Evolutionary conservation across 495 filamentous ascomycete genomes (phyloP).

Genomic region (Elasticomyces elasticus): DNA sequence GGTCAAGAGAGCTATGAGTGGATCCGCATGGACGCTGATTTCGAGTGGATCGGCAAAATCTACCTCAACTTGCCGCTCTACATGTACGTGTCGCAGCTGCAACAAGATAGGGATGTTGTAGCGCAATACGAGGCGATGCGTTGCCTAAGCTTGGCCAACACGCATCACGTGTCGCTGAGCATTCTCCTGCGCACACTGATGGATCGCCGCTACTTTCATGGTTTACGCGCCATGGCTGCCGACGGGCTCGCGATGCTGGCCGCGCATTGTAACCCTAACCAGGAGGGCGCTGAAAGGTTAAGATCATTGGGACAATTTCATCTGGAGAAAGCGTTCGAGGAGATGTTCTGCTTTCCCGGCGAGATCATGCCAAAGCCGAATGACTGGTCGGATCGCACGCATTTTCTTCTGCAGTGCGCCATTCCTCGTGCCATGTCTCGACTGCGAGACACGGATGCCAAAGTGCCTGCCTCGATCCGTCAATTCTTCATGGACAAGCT

Average conservation of each 20-base stretch:
- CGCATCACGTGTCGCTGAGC: slow-evolving; percentile 69
- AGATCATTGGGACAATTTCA: slow-evolving; percentile 71
- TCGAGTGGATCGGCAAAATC: slow-evolving; percentile 88
- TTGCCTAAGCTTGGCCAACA: slow-evolving; percentile 46
- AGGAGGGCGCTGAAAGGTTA: slow-evolving; percentile 57
- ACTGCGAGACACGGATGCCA: slow-evolving; percentile 63
- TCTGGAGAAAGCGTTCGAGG: slow-evolving; percentile 71
- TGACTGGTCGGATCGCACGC: slow-evolving; percentile 74
- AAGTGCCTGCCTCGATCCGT: slow-evolving; percentile 63
- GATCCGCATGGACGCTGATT: slow-evolving; percentile 96
- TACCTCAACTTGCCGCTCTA: slow-evolving; percentile 75
- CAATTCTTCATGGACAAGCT: slow-evolving; percentile 78
- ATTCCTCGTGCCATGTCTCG: slow-evolving; percentile 71
- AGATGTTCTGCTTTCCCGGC: slow-evolving; percentile 72
- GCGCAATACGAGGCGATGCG: slow-evolving; percentile 79
- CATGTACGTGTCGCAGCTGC: slow-evolving; percentile 95
- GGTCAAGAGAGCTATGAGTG: slow-evolving; percentile 94
- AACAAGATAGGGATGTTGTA: slow-evolving; percentile 93
- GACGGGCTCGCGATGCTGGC: slow-evolving; percentile 46
- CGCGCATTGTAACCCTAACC: background rate
- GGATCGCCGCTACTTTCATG: slow-evolving; percentile 86
- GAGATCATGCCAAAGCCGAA: slow-evolving; percentile 72
- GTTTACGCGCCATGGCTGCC: slow-evolving; percentile 75
- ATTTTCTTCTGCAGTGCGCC: slow-evolving; percentile 70
- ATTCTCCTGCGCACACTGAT: slow-evolving; percentile 80